Base-by-base conservation (phyloP, 2,329 filamentous ascomycete genomes). In the Chaetomiaceae sp. region DNA sequence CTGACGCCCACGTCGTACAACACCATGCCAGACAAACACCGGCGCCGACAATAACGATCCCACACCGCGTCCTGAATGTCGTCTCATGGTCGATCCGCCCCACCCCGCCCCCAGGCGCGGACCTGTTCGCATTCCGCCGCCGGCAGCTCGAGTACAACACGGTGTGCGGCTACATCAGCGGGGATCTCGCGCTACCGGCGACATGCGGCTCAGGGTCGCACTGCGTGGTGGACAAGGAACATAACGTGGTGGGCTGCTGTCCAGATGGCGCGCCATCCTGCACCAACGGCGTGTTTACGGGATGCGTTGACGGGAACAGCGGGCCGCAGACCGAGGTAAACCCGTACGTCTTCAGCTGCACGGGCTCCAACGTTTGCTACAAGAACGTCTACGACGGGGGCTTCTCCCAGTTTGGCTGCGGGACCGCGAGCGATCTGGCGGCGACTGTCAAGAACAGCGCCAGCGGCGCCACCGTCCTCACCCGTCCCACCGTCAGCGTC, bases 141-240 rank as follows among this genome's bases (percentile, higher is more conserved):
- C 72, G 75, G 36, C 71, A 77, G 55, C 63, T 43, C 3, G 55
- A 66, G 23, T 63, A 69, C 48, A 80, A 81, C 65, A 83, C 80
- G 15, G 64, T 84, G 52, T 83, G 81, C 60, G 81, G 81, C 38
- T 84, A 75, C 65, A 72, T 84, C 61, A 76, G 74, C 56, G 80
- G 79, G 20, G 65, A 82, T 58, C 65, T 74, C 1, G 66, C 68
- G 22, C 66, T 82, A 27, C 78, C 80, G 3, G 81, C 80, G 36
- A 83, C 80, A 34, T 84, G 81, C 63, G 75, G 72, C 25, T 72
- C 74, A 0, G 81, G 80, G 31, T 82, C 79, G 34, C 79, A 83
- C 64, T 84, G 81, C 63, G 81, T 79, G 22, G 68, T 79, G 39
- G 79, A 82, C 56, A 66, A 70, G 19, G 68, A 70, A 17, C 71